These are phyloP conservation scores for Pseudevernia furfuracea DNA, from an alignment of 495 filamentous ascomycete genomes.

Conservation along the genomic window DNA sequence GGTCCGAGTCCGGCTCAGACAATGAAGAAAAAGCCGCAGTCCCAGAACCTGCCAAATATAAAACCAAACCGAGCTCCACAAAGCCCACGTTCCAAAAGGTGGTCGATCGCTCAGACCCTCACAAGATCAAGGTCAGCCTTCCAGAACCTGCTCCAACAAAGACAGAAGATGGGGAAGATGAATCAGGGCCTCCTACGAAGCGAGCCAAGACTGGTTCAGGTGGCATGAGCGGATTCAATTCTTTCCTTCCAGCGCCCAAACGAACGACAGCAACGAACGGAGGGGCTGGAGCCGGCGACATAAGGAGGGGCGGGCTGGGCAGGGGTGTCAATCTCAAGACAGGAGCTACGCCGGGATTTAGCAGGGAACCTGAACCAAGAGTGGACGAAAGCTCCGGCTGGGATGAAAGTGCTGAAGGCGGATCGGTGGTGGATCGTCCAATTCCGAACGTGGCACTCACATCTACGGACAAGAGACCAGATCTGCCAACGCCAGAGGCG, in stretches of 20 bases:
- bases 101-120: constrained; percentile 67
- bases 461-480: constrained; percentile 18
- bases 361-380: constrained; percentile 39
- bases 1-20: constrained; percentile 68
- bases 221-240: constrained; percentile 70
- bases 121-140: constrained; percentile 75
- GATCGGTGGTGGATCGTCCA: neutral
- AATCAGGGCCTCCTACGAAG: constrained; percentile 63
- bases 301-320: constrained; percentile 33
- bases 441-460: constrained; percentile 25
- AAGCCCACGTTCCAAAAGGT: constrained; percentile 62
- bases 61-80: constrained; percentile 29
- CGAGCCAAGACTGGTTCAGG: constrained; percentile 51
- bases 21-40: constrained; percentile 36
- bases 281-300: constrained; percentile 29
- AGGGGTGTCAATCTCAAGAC: constrained; percentile 68
- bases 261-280: constrained; percentile 63
- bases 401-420: constrained; percentile 8
- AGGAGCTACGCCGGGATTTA: constrained; percentile 68
- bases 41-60: constrained; percentile 31
- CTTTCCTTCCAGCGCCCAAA: constrained; percentile 83
- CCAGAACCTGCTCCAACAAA: constrained; percentile 42
- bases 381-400: constrained; percentile 2
- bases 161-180: constrained; percentile 32
- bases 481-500: constrained; percentile 38